Evolutionary conservation across 176 grass and related monocot genomes (phyloP), one percentile per base, ranked within the genome.

Genomic region (Saccharum officinarum): DNA sequence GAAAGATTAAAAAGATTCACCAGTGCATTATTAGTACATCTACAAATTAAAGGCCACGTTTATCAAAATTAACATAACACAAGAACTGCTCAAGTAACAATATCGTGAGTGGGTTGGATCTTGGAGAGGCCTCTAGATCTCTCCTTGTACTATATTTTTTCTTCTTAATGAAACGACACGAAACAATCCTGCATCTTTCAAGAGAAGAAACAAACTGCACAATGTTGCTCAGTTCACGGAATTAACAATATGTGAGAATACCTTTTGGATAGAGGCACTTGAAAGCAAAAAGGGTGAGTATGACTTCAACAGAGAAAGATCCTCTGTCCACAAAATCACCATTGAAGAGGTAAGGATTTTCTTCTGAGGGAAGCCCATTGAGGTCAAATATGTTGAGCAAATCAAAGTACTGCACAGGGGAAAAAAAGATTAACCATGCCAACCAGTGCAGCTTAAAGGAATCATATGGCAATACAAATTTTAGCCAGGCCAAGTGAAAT

Each of bases 281-380:
- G 79, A 99, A 91, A 50, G 93, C 92, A 91, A 96, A 94, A 65
- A 99, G 97, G 20, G 92, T 88, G 57, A 99, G 93, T 89, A 99
- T 99, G 31, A 99, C 88, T 94, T 99, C 97, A 68, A 96, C 45
- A 20, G 97, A 99, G 80, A 99, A 99, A 12, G 97, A 96, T 73
- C 93, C 97, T 88, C 94, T 94, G 82, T 99, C 97, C 60, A 96
- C 97, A 84, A 99, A 99, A 63, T 99, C 97, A 28, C 97, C 97
- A 86, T 94, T 99, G 84, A 99, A 99, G 30, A 99, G 82, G 85
- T 99, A 99, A 60, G 93, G 97, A 39, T 99, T 99, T 49, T 96
- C 97, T 82, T 99, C 92, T 9, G 97, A 99, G 25, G 97, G 97
- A 86, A 99, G 87, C 15, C 97, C 97, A 66, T 96, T 99, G 61